Percentiles rank a stretch among this genome's conserved stretches.
Evolutionary conservation across 2,329 filamentous ascomycete genomes (phyloP).

Genomic region (Hypoxylon sp.): DNA sequence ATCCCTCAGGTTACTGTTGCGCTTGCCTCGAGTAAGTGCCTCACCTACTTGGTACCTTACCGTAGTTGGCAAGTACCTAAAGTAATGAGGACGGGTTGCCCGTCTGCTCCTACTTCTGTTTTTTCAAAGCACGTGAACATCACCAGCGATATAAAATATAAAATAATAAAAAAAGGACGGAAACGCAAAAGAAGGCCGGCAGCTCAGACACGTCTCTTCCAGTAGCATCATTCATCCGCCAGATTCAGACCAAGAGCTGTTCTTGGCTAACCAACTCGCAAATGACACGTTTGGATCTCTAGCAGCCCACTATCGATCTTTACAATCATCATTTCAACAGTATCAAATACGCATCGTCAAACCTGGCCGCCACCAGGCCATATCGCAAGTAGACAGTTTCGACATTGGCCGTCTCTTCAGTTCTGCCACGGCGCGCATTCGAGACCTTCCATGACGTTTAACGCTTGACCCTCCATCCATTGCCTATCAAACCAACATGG

Average conservation of each 20-base stretch:
- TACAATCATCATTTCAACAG: conserved; percentile 1
- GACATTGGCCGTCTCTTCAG: neutral
- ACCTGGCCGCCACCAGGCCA: neutral
- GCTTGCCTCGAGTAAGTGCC: neutral
- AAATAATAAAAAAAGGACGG: neutral
- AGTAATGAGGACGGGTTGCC: neutral
- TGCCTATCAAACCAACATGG: conserved; percentile 13
- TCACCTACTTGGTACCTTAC: too few relatives aligned
- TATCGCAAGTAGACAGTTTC: neutral
- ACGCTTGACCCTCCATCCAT: conserved; percentile 13
- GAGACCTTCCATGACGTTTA: conserved; percentile 1
- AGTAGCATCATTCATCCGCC: neutral
- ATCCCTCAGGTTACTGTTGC: neutral
- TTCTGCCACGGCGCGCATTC: neutral
- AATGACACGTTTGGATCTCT: conserved; percentile 4
- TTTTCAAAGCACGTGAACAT: neutral
- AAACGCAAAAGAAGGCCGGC: too few relatives aligned
- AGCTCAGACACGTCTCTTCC: too few relatives aligned
- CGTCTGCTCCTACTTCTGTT: neutral
- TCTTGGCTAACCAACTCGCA: conserved; percentile 1
- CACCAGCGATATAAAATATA: neutral
- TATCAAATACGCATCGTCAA: conserved; percentile 3
- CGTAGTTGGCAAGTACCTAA: neutral
- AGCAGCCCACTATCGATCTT: neutral
- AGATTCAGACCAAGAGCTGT: neutral